These are phyloP conservation scores for Linum trigynum DNA, from an alignment of 345 rosid genomes.

Conservation along the genomic window DNA sequence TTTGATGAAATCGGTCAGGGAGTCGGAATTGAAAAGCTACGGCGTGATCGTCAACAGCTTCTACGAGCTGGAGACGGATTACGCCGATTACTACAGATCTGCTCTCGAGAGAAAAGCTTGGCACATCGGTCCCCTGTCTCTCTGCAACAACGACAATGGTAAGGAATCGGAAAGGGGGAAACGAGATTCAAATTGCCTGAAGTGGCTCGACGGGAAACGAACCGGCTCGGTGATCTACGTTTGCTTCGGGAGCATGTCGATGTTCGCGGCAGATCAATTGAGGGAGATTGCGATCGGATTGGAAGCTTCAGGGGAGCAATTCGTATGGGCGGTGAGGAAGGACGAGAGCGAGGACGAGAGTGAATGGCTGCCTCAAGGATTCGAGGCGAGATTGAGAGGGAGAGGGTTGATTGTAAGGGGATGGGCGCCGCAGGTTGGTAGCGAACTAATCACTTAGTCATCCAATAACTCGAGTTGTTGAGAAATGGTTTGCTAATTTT, in stretches of 20 bases:
- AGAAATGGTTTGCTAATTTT: too few species aligned
- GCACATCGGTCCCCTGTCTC: constrained; percentile 46
- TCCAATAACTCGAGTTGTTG: too few species aligned
- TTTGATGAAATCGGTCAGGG: constrained; percentile 16
- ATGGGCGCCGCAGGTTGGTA: too few species aligned
- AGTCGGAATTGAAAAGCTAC: constrained; percentile 39
- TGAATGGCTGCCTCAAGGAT: too few species aligned
- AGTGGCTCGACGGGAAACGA: neutral
- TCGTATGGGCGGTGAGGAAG: too few species aligned
- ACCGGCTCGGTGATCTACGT: neutral
- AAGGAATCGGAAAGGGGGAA: neutral
- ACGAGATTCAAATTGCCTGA: neutral
- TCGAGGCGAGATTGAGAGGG: too few species aligned
- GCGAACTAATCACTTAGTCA: too few species aligned
- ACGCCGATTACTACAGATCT: constrained; percentile 33
- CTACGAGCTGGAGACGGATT: constrained; percentile 57
- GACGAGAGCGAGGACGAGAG: too few species aligned
- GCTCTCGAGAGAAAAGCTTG: constrained; percentile 41
- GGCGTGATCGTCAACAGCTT: constrained; percentile 65
- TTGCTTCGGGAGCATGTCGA: neutral
- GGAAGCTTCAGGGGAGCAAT: neutral
- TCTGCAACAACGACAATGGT: constrained; percentile 8
- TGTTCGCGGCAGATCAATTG: neutral
- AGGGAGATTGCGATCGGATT: neutral
- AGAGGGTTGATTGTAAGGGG: too few species aligned